Evolutionary conservation across 352 stramenopile species (phyloP).

Genomic region (Pseudoperonospora humuli): DNA sequence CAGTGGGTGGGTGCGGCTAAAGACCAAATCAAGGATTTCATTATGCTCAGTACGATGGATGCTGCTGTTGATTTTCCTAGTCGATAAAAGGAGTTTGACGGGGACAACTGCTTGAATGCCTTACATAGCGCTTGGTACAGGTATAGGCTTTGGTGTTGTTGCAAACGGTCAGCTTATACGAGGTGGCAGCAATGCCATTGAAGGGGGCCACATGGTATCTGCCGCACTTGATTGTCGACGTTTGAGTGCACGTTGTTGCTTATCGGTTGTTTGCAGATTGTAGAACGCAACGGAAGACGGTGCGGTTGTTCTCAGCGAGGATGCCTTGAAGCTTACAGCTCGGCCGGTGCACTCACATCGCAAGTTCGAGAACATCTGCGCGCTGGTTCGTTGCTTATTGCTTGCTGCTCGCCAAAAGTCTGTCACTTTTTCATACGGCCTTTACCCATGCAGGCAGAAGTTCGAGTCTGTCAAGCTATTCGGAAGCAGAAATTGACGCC

Average conservation of each 20-base stretch:
- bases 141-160: slow-evolving; percentile 63
- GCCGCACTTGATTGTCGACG: background rate
- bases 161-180: slow-evolving; percentile 58
- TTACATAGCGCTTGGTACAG: slow-evolving; percentile 73
- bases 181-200: slow-evolving; percentile 56
- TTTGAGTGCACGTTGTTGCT: background rate
- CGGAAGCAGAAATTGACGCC: slow-evolving; percentile 45
- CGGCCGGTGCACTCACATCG: slow-evolving; percentile 49
- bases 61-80: background rate
- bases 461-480: slow-evolving; percentile 39
- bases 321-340: slow-evolving; percentile 76
- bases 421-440: background rate
- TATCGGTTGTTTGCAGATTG: slow-evolving; percentile 40
- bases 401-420: background rate
- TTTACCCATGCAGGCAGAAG: slow-evolving; percentile 25
- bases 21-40: slow-evolving; percentile 49
- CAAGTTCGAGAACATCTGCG: slow-evolving; percentile 57
- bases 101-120: background rate
- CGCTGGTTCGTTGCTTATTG: slow-evolving; percentile 26
- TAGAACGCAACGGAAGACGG: slow-evolving; percentile 66
- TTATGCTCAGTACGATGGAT: slow-evolving; percentile 67
- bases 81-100: slow-evolving; percentile 2
- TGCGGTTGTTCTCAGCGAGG: slow-evolving; percentile 70
- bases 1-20: slow-evolving; percentile 72
- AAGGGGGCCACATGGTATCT: slow-evolving; percentile 77